Base-by-base conservation (phyloP, 2,329 filamentous ascomycete species). In the Westerdykella ornata region DNA sequence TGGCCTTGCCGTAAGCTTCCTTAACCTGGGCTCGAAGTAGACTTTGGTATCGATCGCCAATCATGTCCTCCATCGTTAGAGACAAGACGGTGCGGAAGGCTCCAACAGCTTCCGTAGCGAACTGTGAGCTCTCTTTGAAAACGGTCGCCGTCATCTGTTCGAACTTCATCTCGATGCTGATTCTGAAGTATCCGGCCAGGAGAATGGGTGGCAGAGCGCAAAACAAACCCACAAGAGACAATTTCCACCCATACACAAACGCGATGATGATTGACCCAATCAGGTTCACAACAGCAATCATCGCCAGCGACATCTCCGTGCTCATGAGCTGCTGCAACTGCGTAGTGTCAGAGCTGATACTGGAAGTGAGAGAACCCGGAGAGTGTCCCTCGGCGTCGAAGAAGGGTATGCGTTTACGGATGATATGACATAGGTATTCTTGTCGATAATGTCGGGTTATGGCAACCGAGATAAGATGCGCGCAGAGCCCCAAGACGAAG, bases 211-310 rank as follows among this genome's bases (percentile, higher is more conserved):
- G 76, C 40, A 77, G 59, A 0, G 71, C 68, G 1, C 84, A 77
- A 51, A 79, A 83, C 7, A 80, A 68, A 0, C 77, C 74, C 0
- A 89, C 80, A 0, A 88, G 66, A 0, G 81, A 78, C 7, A 90
- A 71, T 59, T 88, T 89, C 85, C 85, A 89, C 1, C 82, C 82
- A 57, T 83, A 87, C 3, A 74, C 70, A 53, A 86, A 88, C 1
- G 82, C 74, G 38, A 89, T 82, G 33, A 74, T 68, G 12, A 86
- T 65, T 6, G 77, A 78, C 0, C 83, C 84, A 7, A 78, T 53
- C 3, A 89, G 64, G 37, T 77, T 82, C 57, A 86, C 82, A 16
- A 83, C 56, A 7, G 81, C 78, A 15, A 81, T 76, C 48, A 85
- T 72, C 2, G 79, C 70, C 36, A 73, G 43, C 3, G 52, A 74